These are phyloP conservation scores for Pseudopyrenochaeta lycopersici DNA, from an alignment of 2,329 filamentous ascomycete genomes.

Conservation along the genomic window DNA sequence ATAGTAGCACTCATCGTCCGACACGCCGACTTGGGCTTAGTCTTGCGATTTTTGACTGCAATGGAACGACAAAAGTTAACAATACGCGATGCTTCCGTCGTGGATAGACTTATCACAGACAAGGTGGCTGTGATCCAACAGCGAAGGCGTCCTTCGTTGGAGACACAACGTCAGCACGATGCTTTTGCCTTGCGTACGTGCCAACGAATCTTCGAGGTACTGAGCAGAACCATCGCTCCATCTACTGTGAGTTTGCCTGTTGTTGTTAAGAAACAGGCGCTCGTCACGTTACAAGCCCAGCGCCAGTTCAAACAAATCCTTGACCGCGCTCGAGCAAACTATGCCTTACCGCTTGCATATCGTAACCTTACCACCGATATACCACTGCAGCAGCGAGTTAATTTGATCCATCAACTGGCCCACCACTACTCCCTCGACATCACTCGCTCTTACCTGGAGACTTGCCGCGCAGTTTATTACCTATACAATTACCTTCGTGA, in stretches of 20 bases:
- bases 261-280: not conserved
- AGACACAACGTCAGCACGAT: constrained; percentile 12
- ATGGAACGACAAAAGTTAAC: constrained; percentile 11
- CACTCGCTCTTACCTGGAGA: constrained; percentile 25
- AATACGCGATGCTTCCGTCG: constrained; percentile 12
- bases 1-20: constrained; percentile 12
- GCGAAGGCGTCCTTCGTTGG: not conserved
- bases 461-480: constrained; percentile 37
- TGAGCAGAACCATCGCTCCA: constrained; percentile 5
- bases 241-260: not conserved
- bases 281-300: constrained; percentile 8
- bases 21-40: constrained; percentile 10
- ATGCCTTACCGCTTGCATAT: constrained; percentile 35
- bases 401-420: constrained; percentile 44
- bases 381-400: constrained; percentile 18
- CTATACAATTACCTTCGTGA: constrained; percentile 37
- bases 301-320: constrained; percentile 41
- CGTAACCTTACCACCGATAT: constrained; percentile 21
- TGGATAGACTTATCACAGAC: constrained; percentile 9
- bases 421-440: constrained; percentile 41
- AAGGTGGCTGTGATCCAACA: constrained; percentile 10
- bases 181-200: constrained; percentile 10
- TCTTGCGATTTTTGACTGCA: constrained; percentile 16
- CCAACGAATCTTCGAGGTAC: constrained; percentile 12
- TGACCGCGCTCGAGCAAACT: constrained; percentile 23